Percentiles rank a stretch among this genome's conserved stretches.
Evolutionary conservation across 495 filamentous ascomycete species (phyloP).

Genomic region (Lindgomyces ingoldianus): DNA sequence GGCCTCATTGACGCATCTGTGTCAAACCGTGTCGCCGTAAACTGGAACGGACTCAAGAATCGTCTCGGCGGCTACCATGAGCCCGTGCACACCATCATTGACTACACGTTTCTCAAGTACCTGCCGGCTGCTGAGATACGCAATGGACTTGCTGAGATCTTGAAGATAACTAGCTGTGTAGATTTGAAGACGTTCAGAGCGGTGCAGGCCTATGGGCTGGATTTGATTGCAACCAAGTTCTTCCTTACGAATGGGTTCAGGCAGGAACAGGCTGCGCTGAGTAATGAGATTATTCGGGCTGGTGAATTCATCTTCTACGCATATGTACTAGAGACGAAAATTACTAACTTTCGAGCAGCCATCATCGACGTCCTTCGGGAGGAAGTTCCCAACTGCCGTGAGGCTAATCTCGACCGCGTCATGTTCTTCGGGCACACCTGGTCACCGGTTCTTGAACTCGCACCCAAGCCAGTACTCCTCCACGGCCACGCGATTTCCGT

Average conservation of each 20-base stretch:
- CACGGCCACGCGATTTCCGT: conserved; percentile 68
- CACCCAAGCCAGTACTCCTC: conserved; percentile 60
- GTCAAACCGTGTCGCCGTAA: conserved; percentile 66
- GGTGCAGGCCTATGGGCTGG: too few relatives aligned
- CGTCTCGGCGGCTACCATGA: conserved; percentile 67
- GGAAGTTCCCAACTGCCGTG: conserved; percentile 60
- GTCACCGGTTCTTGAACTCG: conserved; percentile 64
- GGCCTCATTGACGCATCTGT: conserved; percentile 68
- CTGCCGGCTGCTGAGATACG: conserved; percentile 61
- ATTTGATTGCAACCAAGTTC: too few relatives aligned
- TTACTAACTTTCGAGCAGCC: too few relatives aligned
- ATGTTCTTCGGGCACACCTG: conserved; percentile 71
- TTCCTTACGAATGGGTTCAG: too few relatives aligned
- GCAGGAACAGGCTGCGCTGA: too few relatives aligned
- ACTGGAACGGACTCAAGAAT: conserved; percentile 68
- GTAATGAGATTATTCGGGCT: too few relatives aligned
- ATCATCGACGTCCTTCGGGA: too few relatives aligned
- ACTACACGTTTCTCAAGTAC: conserved; percentile 64
- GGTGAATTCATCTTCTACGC: too few relatives aligned
- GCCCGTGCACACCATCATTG: conserved; percentile 64
- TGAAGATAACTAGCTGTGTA: conserved; percentile 59
- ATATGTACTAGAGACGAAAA: too few relatives aligned
- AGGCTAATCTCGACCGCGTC: conserved; percentile 60
- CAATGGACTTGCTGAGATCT: conserved; percentile 61
- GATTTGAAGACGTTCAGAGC: conserved; percentile 60